Evolutionary conservation across 2,329 filamentous ascomycete genomes (phyloP), one percentile per base, ranked within the genome.

Genomic region (Ceratocystis harringtonii): DNA sequence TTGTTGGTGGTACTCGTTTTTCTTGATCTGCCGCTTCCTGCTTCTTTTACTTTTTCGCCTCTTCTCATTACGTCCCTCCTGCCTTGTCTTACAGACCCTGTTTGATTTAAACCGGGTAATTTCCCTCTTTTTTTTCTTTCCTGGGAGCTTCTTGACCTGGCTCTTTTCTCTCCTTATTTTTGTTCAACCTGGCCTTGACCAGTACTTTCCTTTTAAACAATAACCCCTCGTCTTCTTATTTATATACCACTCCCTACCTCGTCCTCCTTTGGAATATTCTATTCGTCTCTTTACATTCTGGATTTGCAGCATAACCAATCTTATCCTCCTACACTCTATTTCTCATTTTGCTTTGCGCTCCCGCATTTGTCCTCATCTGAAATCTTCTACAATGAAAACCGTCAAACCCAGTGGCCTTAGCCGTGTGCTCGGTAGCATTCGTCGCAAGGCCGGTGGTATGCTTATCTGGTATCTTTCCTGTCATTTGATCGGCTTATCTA

Each of bases 381-480:
- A 15, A 45, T 15, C 19, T 45, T 12, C 32, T 22, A 43, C 10
- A 17, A 66, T 66, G 65, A 66, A 66, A 52, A 62, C 65, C n/a
- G 62, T 60, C 30, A 66, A 66, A 28, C 36, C 65, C 25, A 61
- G 50, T 36, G 61, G 65, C 50, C 57, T 66, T 12, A 63, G 65
- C 30, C 65, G 65, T 50, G 65, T 66, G 25, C 61, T 66, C 41
- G 62, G 57, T 28, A 57, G 50, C 32, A 45, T 66, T 19, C 61
- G 61, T 25, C 65, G 65, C 65, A 66, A 66, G 32, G 32, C 36
- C n/a, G 52, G 65, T 61, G 44, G 50, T 61, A 43, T 30, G 55
- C 19, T 19, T 5, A 65, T 41, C 55, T 61, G 2, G 32, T 32
- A 10, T 55, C 45, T 25, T 19, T 50, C 28, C 45, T 17, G 30